Percentiles rank a stretch among this genome's conserved stretches.
These are phyloP conservation scores for Angomonas deanei DNA, from an alignment of 208 protist species.

Conservation along the genomic window DNA sequence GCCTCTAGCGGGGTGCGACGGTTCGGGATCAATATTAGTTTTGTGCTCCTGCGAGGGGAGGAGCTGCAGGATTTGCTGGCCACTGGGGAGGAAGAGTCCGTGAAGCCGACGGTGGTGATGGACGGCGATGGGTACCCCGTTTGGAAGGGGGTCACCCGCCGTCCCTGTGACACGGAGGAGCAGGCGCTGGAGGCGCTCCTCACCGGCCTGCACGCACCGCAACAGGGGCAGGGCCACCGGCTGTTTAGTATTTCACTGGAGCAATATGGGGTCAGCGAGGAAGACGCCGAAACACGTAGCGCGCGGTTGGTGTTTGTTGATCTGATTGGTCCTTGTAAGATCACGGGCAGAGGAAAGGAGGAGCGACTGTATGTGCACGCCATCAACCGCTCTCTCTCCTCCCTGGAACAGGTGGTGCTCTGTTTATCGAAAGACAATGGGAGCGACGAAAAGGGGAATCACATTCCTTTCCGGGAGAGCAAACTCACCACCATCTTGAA, in stretches of 20 bases:
- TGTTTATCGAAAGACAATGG: slow-evolving; percentile 23
- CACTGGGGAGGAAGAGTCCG: slow-evolving; percentile 60
- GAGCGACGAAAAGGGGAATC: slow-evolving; percentile 36
- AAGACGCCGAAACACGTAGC: slow-evolving; percentile 14
- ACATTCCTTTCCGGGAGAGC: slow-evolving; percentile 80
- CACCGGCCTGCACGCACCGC: slow-evolving; percentile 56
- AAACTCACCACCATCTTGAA: slow-evolving; percentile 93
- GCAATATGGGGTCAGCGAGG: slow-evolving; percentile 68
- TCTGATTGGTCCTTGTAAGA: slow-evolving; percentile 80
- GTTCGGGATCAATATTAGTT: slow-evolving; percentile 50
- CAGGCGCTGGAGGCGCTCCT: slow-evolving; percentile 81
- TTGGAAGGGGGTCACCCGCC: slow-evolving; percentile 29
- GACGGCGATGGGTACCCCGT: slow-evolving; percentile 24
- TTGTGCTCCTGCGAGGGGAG: slow-evolving; percentile 77
- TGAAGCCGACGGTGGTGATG: slow-evolving; percentile 16
- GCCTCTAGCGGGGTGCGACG: slow-evolving; percentile 20
- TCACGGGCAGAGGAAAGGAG: neutral
- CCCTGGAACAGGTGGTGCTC: slow-evolving; percentile 91
- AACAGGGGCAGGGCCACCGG: slow-evolving; percentile 30
- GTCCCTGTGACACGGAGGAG: slow-evolving; percentile 43
- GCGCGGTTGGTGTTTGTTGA: slow-evolving; percentile 88
- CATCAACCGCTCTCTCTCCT: slow-evolving; percentile 84
- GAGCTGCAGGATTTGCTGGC: slow-evolving; percentile 61
- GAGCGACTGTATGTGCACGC: neutral
- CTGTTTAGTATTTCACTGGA: slow-evolving; percentile 83